phyloP scores from a whole-genome alignment of 331 rosid genomes.

The Quercus tomentella region DNA sequence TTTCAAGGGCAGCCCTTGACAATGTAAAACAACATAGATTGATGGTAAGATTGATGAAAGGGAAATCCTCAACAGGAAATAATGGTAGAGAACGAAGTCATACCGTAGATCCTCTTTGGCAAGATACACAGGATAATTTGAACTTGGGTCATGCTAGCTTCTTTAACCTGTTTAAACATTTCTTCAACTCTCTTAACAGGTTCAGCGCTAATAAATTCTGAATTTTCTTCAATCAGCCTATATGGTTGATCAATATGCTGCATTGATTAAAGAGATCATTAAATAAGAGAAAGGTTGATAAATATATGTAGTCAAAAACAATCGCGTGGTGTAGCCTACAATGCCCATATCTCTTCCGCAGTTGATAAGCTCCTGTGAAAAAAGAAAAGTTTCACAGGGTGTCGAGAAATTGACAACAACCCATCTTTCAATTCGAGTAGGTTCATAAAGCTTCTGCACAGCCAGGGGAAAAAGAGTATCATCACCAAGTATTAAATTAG shows the following conservation, averaged over 20 bases:
- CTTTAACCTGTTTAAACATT: slow-evolving; percentile 59
- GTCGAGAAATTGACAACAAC: slow-evolving; percentile 87
- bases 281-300: slow-evolving; percentile 11
- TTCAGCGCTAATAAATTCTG: no score
- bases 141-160: slow-evolving; percentile 48
- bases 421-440: slow-evolving; percentile 58
- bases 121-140: slow-evolving; percentile 87
- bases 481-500: slow-evolving; percentile 6
- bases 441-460: slow-evolving; percentile 50
- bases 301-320: neutral
- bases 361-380: slow-evolving; percentile 88
- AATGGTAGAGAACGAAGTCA: slow-evolving; percentile 4
- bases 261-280: slow-evolving; percentile 1
- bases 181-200: slow-evolving; percentile 56
- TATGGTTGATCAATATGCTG: slow-evolving; percentile 87
- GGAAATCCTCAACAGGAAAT: neutral
- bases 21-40: slow-evolving; percentile 1
- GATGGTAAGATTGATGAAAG: slow-evolving; percentile 55
- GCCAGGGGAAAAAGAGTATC: slow-evolving; percentile 4
- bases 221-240: slow-evolving; percentile 47
- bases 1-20: slow-evolving; percentile 79
- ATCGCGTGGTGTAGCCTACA: slow-evolving; percentile 36
- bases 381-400: slow-evolving; percentile 68
- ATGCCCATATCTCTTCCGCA: slow-evolving; percentile 88
- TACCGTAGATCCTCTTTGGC: slow-evolving; percentile 89